phyloP scores from a whole-genome alignment of 495 filamentous ascomycete genomes.

The Chaetomium cochliodes region DNA sequence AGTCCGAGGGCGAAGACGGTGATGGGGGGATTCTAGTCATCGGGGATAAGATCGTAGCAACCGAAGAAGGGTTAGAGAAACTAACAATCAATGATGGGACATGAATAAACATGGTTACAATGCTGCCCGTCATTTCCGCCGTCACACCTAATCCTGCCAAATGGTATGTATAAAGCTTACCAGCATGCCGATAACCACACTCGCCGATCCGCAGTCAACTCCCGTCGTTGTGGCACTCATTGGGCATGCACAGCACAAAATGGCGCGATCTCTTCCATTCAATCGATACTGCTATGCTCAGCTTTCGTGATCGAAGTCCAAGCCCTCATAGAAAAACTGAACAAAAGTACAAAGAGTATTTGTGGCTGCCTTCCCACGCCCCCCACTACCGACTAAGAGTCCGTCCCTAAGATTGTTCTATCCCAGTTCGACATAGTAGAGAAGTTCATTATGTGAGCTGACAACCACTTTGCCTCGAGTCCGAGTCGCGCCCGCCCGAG shows the following conservation, averaged over 20 bases:
- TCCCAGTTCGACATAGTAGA: constrained; percentile 27
- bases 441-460: constrained; percentile 35
- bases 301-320: constrained; percentile 26
- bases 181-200: not conserved
- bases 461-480: constrained; percentile 24
- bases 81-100: constrained; percentile 29
- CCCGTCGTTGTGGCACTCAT: not conserved
- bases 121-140: not conserved
- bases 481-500: constrained; percentile 8
- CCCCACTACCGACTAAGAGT: constrained; percentile 30
- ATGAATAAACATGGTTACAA: constrained; percentile 16
- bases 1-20: constrained; percentile 27
- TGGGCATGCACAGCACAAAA: not conserved
- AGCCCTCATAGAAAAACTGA: constrained; percentile 29
- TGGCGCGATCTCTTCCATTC: constrained; percentile 23
- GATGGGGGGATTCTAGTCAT: constrained; percentile 29
- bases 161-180: not conserved
- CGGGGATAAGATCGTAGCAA: constrained; percentile 1
- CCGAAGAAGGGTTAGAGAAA: constrained; percentile 26
- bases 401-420: constrained; percentile 29
- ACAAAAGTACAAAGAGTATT: constrained; percentile 34
- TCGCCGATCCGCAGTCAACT: not conserved
- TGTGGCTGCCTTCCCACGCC: constrained; percentile 28
- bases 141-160: not conserved
- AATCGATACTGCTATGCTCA: constrained; percentile 30